phyloP scores from a whole-genome alignment of 306 rosid species.

The Lathyrus aphaca region DNA sequence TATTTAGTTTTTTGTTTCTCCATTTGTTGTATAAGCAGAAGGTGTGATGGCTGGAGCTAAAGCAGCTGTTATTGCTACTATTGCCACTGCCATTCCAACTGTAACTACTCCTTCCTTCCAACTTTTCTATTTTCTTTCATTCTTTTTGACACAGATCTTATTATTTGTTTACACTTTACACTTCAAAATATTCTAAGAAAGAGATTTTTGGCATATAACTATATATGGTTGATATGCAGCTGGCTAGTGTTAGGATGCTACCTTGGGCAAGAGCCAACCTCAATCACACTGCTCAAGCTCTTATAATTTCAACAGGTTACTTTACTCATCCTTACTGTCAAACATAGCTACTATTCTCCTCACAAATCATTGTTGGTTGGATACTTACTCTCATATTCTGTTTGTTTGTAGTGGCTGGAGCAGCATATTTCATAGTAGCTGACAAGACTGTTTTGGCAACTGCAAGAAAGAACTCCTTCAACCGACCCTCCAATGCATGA shows the following conservation, averaged over 20 bases:
- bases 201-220: constrained; percentile 1
- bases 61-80: constrained; percentile 81
- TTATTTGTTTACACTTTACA: neutral
- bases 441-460: constrained; percentile 95
- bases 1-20: neutral
- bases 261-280: constrained; percentile 98
- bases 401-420: constrained; percentile 81
- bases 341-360: neutral
- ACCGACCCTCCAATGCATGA: constrained; percentile 49
- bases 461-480: constrained; percentile 91
- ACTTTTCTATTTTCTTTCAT: constrained; percentile 25
- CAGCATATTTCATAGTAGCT: constrained; percentile 97
- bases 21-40: constrained; percentile 53
- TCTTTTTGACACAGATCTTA: neutral
- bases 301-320: constrained; percentile 88
- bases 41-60: constrained; percentile 94
- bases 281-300: constrained; percentile 96
- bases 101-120: constrained; percentile 42
- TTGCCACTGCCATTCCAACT: constrained; percentile 96
- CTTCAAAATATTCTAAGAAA: neutral
- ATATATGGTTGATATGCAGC: constrained; percentile 47
- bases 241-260: constrained; percentile 91
- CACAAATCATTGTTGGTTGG: constrained; percentile 14
- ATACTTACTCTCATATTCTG: constrained; percentile 24
- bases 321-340: neutral